phyloP scores from a whole-genome alignment of 495 filamentous ascomycete genomes.

The Hypomontagnella submonticulosa region DNA sequence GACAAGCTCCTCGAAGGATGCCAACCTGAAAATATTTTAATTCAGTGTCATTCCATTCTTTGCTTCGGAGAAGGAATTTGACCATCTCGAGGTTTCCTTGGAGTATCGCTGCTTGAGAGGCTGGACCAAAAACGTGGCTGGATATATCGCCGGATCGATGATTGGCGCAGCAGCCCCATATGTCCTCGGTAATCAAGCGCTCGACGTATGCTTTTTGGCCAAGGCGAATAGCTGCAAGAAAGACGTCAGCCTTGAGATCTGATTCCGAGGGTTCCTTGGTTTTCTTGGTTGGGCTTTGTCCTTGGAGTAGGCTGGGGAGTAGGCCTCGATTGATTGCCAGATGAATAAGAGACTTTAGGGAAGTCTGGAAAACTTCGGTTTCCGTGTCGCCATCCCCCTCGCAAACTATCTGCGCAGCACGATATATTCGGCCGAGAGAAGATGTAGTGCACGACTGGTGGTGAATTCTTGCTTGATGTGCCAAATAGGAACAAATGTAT shows the following conservation, averaged over 20 bases:
- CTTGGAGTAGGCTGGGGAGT: neutral
- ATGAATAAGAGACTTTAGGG: constrained; percentile 13
- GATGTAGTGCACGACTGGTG: neutral
- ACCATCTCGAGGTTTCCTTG: constrained; percentile 31
- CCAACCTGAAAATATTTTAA: neutral
- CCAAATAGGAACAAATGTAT: constrained; percentile 2
- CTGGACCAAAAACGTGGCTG: constrained; percentile 3
- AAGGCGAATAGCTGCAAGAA: constrained; percentile 17
- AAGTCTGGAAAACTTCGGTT: neutral
- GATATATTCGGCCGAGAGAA: constrained; percentile 3
- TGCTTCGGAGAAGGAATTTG: constrained; percentile 38
- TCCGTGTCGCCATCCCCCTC: constrained; percentile 14
- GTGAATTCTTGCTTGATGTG: constrained; percentile 6
- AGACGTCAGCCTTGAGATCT: constrained; percentile 13
- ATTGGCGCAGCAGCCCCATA: no score
- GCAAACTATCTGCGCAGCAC: constrained; percentile 14
- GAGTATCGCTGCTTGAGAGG: neutral
- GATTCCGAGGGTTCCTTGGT: no score
- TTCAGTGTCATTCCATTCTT: no score
- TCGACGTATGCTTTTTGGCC: constrained; percentile 4
- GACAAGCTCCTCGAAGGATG: neutral
- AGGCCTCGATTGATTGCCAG: neutral
- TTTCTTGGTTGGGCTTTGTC: no score
- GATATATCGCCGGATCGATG: neutral
- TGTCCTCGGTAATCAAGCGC: constrained; percentile 1